Conservation (phyloP, 371 early-diverging fungal genomes). For the Massospora cicadina region DNA sequence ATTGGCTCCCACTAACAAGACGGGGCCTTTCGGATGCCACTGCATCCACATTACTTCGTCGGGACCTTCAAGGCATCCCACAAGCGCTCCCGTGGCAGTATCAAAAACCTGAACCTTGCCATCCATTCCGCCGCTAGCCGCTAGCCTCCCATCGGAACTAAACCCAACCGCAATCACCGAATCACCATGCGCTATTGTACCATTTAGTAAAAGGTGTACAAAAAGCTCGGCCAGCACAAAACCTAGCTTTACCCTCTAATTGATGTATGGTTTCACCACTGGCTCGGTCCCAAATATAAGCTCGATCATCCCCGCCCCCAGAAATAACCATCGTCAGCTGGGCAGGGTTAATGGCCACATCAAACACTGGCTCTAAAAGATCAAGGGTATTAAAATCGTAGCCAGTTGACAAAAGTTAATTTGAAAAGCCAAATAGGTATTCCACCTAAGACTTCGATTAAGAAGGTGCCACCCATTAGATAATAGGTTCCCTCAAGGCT, state of each 20-base stretch:
- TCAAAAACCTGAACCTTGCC: constrained; percentile 79
- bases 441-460: no score
- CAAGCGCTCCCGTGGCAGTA: constrained; percentile 33
- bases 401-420: no score
- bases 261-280: constrained; percentile 55
- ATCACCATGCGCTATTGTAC: constrained; percentile 48
- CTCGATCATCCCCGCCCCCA: constrained; percentile 90
- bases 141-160: constrained; percentile 63
- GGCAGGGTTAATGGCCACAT: constrained; percentile 67
- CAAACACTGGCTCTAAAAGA: constrained; percentile 62
- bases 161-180: constrained; percentile 75
- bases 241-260: constrained; percentile 22
- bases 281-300: constrained; percentile 72
- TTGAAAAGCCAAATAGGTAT: no score
- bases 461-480: no score
- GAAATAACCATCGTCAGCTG: constrained; percentile 38
- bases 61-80: constrained; percentile 67
- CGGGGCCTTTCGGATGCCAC: constrained; percentile 91
- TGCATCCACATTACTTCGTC: constrained; percentile 83
- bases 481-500: no score
- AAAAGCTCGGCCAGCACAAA: background rate
- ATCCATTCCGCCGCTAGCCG: constrained; percentile 92
- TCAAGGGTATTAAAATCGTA: no score
- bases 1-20: constrained; percentile 65
- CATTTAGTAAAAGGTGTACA: constrained; percentile 8